Evolutionary conservation across 495 filamentous ascomycete genomes (phyloP).

Genomic region (Saxophila tyrrhenica): DNA sequence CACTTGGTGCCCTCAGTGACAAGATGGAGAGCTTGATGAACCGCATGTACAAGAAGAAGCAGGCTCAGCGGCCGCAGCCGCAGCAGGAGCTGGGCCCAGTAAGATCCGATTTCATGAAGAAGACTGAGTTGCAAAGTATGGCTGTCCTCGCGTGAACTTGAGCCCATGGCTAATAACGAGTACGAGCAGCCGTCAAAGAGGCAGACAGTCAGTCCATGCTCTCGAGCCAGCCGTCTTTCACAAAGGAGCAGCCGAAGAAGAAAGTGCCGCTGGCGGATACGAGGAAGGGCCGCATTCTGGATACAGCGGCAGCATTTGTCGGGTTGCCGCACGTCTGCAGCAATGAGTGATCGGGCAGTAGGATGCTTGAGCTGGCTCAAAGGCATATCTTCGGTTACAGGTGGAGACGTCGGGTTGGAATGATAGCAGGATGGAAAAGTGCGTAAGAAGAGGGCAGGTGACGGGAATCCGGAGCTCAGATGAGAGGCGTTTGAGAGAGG

Average conservation of each 20-base stretch:
- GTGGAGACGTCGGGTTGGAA: too few relatives aligned
- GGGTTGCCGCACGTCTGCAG: not conserved
- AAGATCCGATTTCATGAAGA: too few relatives aligned
- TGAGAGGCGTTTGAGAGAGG: too few relatives aligned
- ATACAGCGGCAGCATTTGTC: not conserved
- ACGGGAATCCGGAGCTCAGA: too few relatives aligned
- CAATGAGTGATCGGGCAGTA: not conserved
- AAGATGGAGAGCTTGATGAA: constrained; percentile 1
- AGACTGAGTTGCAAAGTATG: not conserved
- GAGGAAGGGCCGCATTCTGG: not conserved
- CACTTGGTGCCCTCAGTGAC: too few relatives aligned
- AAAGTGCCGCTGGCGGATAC: not conserved
- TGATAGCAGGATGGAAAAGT: too few relatives aligned
- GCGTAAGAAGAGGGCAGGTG: too few relatives aligned
- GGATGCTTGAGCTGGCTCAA: too few relatives aligned
- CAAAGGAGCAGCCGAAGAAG: not conserved
- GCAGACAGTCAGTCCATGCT: not conserved
- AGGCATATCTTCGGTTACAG: too few relatives aligned
- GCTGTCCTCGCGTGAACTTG: not conserved
- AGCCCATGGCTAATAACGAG: not conserved
- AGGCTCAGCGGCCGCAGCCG: not conserved
- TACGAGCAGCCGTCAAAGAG: not conserved
- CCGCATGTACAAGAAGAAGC: not conserved
- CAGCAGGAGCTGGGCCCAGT: not conserved
- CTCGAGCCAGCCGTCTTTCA: not conserved